Conservation (phyloP, 805 yeast species). For the Starmerella scarabaei region DNA sequence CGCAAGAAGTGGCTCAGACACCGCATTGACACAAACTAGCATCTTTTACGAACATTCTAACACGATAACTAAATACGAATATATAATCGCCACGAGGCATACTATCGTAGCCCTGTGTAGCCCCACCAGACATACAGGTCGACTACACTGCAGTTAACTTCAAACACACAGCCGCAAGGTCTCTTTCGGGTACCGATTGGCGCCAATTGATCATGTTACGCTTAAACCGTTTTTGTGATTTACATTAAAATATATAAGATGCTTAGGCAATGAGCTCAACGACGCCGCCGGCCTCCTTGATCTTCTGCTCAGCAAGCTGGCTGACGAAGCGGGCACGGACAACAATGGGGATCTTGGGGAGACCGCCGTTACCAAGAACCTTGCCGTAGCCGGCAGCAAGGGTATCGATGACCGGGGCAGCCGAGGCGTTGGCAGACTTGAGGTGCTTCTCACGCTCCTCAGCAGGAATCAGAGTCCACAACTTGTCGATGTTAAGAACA, state of each 20-base stretch:
- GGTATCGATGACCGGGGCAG: conserved; percentile 99
- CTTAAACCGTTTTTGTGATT: too few species aligned
- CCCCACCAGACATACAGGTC: too few species aligned
- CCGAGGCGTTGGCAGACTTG: conserved; percentile 64
- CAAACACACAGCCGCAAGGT: too few species aligned
- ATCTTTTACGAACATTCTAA: too few species aligned
- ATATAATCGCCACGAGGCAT: too few species aligned
- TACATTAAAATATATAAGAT: too few species aligned
- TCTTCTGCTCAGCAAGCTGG: conserved; percentile 98
- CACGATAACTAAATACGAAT: too few species aligned
- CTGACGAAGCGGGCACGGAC: conserved; percentile 99
- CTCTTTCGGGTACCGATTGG: too few species aligned
- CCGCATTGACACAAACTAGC: too few species aligned
- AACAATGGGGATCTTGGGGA: conserved; percentile 96
- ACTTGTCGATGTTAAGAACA: conserved; percentile 92
- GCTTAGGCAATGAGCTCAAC: conserved; percentile 95
- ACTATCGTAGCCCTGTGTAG: too few species aligned
- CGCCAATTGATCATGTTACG: too few species aligned
- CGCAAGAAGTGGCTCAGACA: not conserved
- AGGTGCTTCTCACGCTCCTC: conserved; percentile 91
- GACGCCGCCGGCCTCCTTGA: conserved; percentile 99
- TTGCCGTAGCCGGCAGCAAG: conserved; percentile 99
- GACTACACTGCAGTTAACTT: too few species aligned
- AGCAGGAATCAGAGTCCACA: conserved; percentile 92
- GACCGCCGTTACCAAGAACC: conserved; percentile 98